Evolutionary conservation across 129 eudicot species (phyloP).

Genomic region (Chrysanthemum makinoi): DNA sequence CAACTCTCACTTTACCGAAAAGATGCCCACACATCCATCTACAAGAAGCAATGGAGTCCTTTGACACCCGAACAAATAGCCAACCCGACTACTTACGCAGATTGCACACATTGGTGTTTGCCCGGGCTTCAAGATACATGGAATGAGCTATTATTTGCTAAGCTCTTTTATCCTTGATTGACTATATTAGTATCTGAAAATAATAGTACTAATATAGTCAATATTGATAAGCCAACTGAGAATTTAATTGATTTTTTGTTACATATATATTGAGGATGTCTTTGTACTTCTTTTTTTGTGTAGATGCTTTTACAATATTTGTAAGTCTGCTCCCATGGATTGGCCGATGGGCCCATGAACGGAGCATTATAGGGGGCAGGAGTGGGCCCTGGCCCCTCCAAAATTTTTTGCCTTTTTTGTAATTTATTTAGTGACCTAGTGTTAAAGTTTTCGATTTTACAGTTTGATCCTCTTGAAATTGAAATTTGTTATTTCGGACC

Average conservation of each 20-base stretch:
- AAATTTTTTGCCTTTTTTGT: too few relatives aligned
- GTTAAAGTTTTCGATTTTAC: too few relatives aligned
- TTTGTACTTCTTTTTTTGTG: neutral
- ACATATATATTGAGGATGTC: neutral
- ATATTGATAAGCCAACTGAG: neutral
- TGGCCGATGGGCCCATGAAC: too few relatives aligned
- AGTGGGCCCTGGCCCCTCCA: too few relatives aligned
- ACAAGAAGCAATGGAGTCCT: constrained; percentile 77
- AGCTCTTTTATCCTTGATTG: constrained; percentile 64
- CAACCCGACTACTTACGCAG: constrained; percentile 68
- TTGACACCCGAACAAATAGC: constrained; percentile 65
- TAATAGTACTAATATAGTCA: neutral
- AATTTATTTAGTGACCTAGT: too few relatives aligned
- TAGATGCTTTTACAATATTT: neutral
- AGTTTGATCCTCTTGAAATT: too few relatives aligned
- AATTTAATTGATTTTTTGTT: constrained; percentile 8
- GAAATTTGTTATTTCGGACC: too few relatives aligned
- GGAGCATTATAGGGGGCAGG: too few relatives aligned
- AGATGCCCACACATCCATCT: constrained; percentile 84
- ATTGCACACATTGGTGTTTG: constrained; percentile 85
- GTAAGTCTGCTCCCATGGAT: too few relatives aligned
- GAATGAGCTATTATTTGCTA: constrained; percentile 69
- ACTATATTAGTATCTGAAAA: too few relatives aligned
- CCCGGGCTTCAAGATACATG: constrained; percentile 87
- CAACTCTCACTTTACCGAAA: constrained; percentile 74